Evolutionary conservation across 257 asterid species (phyloP), one percentile per base, ranked within the genome.

Genomic region (Apocynum venetum): DNA sequence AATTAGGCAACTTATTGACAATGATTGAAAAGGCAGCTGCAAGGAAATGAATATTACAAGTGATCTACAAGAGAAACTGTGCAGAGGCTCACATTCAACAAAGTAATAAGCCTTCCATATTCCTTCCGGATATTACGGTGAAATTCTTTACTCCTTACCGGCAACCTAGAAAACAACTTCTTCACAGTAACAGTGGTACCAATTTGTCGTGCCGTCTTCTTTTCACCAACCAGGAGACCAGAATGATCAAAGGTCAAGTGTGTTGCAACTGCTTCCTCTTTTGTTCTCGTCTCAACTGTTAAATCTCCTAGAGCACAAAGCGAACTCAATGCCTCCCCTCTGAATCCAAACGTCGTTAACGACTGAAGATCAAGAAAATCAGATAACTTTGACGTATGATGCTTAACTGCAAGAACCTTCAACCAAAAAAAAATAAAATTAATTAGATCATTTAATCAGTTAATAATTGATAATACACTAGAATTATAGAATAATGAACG

Each of bases 241-340:
- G 87, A 81, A 65, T 47, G 91, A 72, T 95, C 93, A 74, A 80
- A 93, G 48, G 97, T 91, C 85, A 95, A 85, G 86, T 93, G 99
- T 0, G 98, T 87, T 0, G 99, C 99, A 25, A 95, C 93, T 56
- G 88, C 89, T 82, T 95, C 99, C 79, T 90, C 77, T 75, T 82
- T 76, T 0, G 99, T 93, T 66, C 93, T 88, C 8, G 99, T 93
- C 86, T 95, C 99, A 71, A 95, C 97, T 0, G 93, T 88, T 77
- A 95, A 82, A 64, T 93, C 97, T 79, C 97, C 99, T 72, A 95
- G 76, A 47, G 89, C 83, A 77, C 99, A 95, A 9, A 95, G 84
- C 25, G 99, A 90, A 78, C 99, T 95, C 96, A 95, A 86, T n/a
- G 99, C 99, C 84, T 95, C 99, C 79, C 99, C 99, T 72, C 99